Conservation (phyloP, 2,329 filamentous ascomycete genomes). For the Zelopaecilomyces penicillatus region DNA sequence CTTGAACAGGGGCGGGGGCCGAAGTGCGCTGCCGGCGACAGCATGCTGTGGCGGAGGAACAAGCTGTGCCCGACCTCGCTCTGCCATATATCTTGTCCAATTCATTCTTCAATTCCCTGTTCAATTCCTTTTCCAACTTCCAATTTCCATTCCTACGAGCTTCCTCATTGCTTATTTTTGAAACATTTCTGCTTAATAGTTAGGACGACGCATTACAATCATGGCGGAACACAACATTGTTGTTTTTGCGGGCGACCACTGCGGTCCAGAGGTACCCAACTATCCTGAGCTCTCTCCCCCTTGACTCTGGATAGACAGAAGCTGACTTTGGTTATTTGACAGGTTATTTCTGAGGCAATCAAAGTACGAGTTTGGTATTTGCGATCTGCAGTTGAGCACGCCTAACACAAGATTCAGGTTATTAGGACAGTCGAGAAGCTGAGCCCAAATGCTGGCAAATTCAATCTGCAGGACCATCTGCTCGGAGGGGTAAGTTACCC, state of each 20-base stretch:
- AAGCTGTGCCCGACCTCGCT: too few relatives aligned
- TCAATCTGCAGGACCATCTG: constrained; percentile 84
- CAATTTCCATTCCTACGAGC: constrained; percentile 1
- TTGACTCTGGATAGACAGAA: neutral
- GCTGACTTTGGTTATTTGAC: constrained; percentile 1
- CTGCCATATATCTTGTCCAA: too few relatives aligned
- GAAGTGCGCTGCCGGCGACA: too few relatives aligned
- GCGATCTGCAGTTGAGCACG: neutral
- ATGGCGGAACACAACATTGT: constrained; percentile 73
- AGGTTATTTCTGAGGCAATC: constrained; percentile 74
- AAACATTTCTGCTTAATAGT: neutral
- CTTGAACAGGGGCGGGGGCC: neutral
- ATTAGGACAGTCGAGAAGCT: constrained; percentile 69
- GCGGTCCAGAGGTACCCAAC: constrained; percentile 66
- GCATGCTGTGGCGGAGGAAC: too few relatives aligned
- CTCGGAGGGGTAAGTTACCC: constrained; percentile 70
- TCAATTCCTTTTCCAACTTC: constrained; percentile 4
- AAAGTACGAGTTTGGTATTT: constrained; percentile 50
- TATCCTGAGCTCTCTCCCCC: neutral
- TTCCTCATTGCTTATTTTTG: too few relatives aligned
- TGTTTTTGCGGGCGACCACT: constrained; percentile 76
- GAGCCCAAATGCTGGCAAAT: constrained; percentile 61
- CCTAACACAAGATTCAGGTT: constrained; percentile 41
- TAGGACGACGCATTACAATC: constrained; percentile 13
- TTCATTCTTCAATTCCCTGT: neutral